Conservation (phyloP, 208 protist species). For the Trypanosoma rangeli region DNA sequence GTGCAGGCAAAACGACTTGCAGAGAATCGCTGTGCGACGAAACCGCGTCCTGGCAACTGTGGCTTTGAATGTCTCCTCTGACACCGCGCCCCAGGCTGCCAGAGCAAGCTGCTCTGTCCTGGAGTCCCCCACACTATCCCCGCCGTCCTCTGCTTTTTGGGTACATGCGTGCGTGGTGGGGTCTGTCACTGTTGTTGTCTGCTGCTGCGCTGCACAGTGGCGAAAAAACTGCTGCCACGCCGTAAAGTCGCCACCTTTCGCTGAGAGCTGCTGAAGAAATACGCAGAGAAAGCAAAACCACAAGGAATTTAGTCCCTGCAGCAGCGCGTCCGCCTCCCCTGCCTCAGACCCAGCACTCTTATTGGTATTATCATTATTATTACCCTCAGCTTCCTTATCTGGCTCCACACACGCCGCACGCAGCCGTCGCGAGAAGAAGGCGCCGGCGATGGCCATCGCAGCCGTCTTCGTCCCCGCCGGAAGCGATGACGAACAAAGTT, state of each 20-base stretch:
- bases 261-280: constrained; percentile 78
- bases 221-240: constrained; percentile 47
- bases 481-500: not conserved
- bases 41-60: constrained; percentile 60
- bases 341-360: not conserved
- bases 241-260: constrained; percentile 41
- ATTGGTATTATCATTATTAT: not conserved
- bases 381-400: not conserved
- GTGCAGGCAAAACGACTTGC: constrained; percentile 62
- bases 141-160: not conserved
- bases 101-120: constrained; percentile 11
- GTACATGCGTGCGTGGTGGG: not conserved
- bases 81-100: constrained; percentile 33
- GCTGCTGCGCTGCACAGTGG: constrained; percentile 19
- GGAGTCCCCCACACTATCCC: not conserved
- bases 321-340: not conserved
- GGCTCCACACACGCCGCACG: not conserved
- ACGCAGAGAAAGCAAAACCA: constrained; percentile 65
- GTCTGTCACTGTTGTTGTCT: not conserved
- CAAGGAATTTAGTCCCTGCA: constrained; percentile 14
- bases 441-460: constrained; percentile 28
- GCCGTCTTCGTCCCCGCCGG: constrained; percentile 27
- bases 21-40: constrained; percentile 65
- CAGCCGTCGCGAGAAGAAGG: constrained; percentile 28
- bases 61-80: constrained; percentile 44